Conservation (phyloP, 768 basidiomycete species). For the Pleurotus pulmonarius region DNA sequence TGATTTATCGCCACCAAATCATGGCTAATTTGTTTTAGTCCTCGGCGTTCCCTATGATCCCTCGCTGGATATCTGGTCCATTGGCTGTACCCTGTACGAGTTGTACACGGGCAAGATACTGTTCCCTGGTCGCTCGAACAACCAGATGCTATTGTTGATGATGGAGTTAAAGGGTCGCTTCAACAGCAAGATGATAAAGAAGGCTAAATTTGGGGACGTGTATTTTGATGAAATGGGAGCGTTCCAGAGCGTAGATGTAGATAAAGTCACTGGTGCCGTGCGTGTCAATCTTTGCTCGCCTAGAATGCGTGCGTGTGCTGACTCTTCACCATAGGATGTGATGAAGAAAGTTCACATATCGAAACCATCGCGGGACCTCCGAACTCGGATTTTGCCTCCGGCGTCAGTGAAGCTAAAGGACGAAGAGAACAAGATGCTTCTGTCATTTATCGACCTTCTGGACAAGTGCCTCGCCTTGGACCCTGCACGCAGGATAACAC, state of each 20-base stretch:
- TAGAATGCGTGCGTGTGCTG: constrained; percentile 11
- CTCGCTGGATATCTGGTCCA: constrained; percentile 93
- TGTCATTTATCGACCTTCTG: constrained; percentile 82
- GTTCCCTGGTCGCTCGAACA: constrained; percentile 94
- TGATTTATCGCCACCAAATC: constrained; percentile 1
- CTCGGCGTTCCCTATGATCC: constrained; percentile 94
- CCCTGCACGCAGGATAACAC: constrained; percentile 81
- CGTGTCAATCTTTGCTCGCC: constrained; percentile 26
- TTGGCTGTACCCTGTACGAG: constrained; percentile 96
- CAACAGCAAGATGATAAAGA: constrained; percentile 92
- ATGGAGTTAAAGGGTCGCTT: constrained; percentile 97
- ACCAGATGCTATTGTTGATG: constrained; percentile 96
- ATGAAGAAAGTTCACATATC: constrained; percentile 78
- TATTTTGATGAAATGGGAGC: constrained; percentile 94
- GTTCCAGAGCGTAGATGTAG: constrained; percentile 80
- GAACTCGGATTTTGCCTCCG: constrained; percentile 78
- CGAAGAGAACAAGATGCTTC: constrained; percentile 79
- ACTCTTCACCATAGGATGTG: constrained; percentile 55
- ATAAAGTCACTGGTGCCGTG: constrained; percentile 80
- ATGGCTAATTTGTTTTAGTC: constrained; percentile 45
- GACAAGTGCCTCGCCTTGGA: constrained; percentile 91
- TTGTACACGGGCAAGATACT: constrained; percentile 96
- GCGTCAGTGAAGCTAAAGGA: constrained; percentile 78
- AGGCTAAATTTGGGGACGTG: constrained; percentile 84
- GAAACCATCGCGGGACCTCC: constrained; percentile 78